A percentile compares a stretch with the other conserved stretches of the same genome.
Conservation (phyloP, 1,139 yeast genomes). For the Neolecta irregularis region DNA sequence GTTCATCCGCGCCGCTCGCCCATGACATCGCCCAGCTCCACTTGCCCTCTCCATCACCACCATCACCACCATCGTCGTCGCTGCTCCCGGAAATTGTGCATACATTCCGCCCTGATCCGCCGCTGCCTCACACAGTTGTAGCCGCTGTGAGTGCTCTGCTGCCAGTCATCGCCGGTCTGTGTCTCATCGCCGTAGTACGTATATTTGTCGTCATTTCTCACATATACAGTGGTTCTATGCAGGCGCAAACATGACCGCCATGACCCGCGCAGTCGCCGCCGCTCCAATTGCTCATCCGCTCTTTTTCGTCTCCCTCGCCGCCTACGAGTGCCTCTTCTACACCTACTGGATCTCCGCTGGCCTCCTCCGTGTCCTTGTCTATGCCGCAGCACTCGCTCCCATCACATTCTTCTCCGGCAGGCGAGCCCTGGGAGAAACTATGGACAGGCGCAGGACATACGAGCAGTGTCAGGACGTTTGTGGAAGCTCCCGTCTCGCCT, state of each 20-base stretch:
- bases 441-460: constrained; percentile 21
- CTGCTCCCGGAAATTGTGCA: constrained; percentile 69
- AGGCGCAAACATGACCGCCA: constrained; percentile 17
- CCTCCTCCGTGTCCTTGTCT: constrained; percentile 53
- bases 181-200: constrained; percentile 2
- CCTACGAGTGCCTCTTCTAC: constrained; percentile 48
- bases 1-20: no score
- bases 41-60: no score
- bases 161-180: constrained; percentile 6
- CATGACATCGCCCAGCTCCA: no score
- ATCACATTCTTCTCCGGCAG: constrained; percentile 56
- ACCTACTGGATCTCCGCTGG: constrained; percentile 56
- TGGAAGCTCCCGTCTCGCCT: no score
- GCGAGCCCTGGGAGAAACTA: constrained; percentile 33
- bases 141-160: constrained; percentile 35
- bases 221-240: constrained; percentile 13
- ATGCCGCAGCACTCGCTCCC: constrained; percentile 36
- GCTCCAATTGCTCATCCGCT: constrained; percentile 28
- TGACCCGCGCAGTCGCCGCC: constrained; percentile 19
- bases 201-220: constrained; percentile 7
- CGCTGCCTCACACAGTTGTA: constrained; percentile 38
- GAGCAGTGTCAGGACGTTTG: no score
- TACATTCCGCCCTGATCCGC: constrained; percentile 44
- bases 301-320: constrained; percentile 39
- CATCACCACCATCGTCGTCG: no score